phyloP scores from a whole-genome alignment of 306 rosid species.

The Trichosanthes cucumerina region DNA sequence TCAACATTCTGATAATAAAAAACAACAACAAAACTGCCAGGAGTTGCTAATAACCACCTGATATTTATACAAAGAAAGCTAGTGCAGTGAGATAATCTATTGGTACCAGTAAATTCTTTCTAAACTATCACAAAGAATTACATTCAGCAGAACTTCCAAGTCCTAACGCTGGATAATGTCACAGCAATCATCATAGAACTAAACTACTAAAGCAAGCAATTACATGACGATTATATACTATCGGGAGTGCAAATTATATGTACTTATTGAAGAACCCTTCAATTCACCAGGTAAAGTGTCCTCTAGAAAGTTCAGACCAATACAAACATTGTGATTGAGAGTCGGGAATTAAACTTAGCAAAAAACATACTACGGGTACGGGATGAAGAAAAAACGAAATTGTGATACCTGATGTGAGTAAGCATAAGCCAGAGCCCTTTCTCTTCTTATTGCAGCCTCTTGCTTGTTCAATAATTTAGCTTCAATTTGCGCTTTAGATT shows the following conservation, averaged over 20 bases:
- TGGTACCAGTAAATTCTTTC: neutral
- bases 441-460: conserved; percentile 87
- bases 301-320: neutral
- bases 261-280: neutral
- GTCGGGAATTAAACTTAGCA: neutral
- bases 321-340: neutral
- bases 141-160: neutral
- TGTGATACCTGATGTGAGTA: conserved; percentile 78
- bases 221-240: neutral
- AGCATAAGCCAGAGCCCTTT: conserved; percentile 93
- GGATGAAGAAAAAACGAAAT: neutral
- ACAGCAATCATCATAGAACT: neutral
- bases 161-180: neutral
- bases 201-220: neutral
- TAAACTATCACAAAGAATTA: neutral
- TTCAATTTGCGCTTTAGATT: conserved; percentile 87
- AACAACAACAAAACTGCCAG: neutral
- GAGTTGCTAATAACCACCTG: neutral
- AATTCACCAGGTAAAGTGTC: neutral
- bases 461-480: conserved; percentile 72
- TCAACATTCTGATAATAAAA: neutral
- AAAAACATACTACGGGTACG: no score
- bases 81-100: neutral
- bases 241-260: neutral
- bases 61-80: neutral